These are phyloP conservation scores for Oropetium thomaeum DNA, from an alignment of 176 grass and related monocot species.

Conservation along the genomic window DNA sequence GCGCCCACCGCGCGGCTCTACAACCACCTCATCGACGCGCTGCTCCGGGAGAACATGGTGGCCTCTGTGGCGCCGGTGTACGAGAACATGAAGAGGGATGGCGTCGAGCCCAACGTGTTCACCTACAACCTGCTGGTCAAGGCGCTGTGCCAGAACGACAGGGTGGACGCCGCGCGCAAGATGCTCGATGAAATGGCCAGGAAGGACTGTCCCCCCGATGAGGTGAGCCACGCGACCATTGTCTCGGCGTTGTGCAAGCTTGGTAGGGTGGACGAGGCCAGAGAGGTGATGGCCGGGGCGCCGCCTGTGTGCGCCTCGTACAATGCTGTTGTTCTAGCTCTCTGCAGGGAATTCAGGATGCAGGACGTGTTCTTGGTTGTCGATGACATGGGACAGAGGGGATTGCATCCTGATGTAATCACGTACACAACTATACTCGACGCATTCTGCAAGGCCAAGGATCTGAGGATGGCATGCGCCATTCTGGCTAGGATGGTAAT, in stretches of 20 bases:
- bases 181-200: slow-evolving; percentile 80
- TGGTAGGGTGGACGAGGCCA: slow-evolving; percentile 60
- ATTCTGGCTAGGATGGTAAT: slow-evolving; percentile 76
- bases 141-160: slow-evolving; percentile 76
- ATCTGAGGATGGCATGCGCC: slow-evolving; percentile 50
- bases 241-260: slow-evolving; percentile 61
- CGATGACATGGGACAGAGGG: slow-evolving; percentile 50
- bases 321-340: slow-evolving; percentile 49
- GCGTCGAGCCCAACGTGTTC: slow-evolving; percentile 62
- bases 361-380: slow-evolving; percentile 46
- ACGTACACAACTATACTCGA: slow-evolving; percentile 68
- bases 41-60: slow-evolving; percentile 67
- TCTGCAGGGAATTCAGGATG: slow-evolving; percentile 53
- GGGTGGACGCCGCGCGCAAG: slow-evolving; percentile 52
- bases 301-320: slow-evolving; percentile 41
- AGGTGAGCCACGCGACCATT: slow-evolving; percentile 59
- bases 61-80: slow-evolving; percentile 50
- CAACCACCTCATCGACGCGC: slow-evolving; percentile 77
- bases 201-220: slow-evolving; percentile 68
- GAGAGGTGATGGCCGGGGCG: slow-evolving; percentile 32
- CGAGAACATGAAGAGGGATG: slow-evolving; percentile 62
- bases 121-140: slow-evolving; percentile 85
- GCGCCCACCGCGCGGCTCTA: slow-evolving; percentile 60
- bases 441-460: slow-evolving; percentile 42
- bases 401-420: slow-evolving; percentile 48